Percentiles rank a stretch among this genome's conserved stretches.
Evolutionary conservation across 129 eudicot genomes (phyloP).

Genomic region (Dittrichia graveolens): DNA sequence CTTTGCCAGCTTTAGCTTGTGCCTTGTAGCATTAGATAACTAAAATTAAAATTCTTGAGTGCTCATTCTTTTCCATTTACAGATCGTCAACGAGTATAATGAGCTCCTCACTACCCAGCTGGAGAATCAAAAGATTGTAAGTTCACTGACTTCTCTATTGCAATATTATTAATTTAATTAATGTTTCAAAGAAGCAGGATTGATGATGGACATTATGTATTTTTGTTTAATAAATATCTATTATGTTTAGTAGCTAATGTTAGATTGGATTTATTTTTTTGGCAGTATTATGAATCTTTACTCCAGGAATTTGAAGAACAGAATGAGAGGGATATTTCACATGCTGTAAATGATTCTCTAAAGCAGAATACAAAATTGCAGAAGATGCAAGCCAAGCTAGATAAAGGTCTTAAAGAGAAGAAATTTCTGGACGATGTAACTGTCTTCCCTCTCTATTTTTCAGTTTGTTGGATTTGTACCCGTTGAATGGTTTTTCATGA

Average conservation of each 20-base stretch:
- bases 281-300: slow-evolving; percentile 79
- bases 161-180: not conserved
- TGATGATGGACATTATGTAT: not conserved
- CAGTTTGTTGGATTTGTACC: not conserved
- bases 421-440: slow-evolving; percentile 71
- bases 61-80: slow-evolving; percentile 25
- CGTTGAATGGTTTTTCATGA: not conserved
- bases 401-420: slow-evolving; percentile 62
- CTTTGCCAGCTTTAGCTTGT: not conserved
- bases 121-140: slow-evolving; percentile 82
- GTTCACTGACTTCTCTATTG: slow-evolving; percentile 20
- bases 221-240: not conserved
- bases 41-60: not conserved
- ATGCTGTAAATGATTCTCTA: slow-evolving; percentile 59
- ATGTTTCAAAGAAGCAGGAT: not conserved
- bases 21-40: not conserved
- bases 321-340: slow-evolving; percentile 53
- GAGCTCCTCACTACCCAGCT: slow-evolving; percentile 90
- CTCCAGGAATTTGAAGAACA: slow-evolving; percentile 73
- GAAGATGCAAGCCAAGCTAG: slow-evolving; percentile 72
- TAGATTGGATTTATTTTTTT: slow-evolving; percentile 21
- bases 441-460: slow-evolving; percentile 1
- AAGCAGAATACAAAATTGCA: slow-evolving; percentile 58
- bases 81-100: slow-evolving; percentile 88
- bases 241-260: slow-evolving; percentile 20